Evolutionary conservation across 78 protist species (phyloP).

Genomic region (Speleostelium caveatum): DNA sequence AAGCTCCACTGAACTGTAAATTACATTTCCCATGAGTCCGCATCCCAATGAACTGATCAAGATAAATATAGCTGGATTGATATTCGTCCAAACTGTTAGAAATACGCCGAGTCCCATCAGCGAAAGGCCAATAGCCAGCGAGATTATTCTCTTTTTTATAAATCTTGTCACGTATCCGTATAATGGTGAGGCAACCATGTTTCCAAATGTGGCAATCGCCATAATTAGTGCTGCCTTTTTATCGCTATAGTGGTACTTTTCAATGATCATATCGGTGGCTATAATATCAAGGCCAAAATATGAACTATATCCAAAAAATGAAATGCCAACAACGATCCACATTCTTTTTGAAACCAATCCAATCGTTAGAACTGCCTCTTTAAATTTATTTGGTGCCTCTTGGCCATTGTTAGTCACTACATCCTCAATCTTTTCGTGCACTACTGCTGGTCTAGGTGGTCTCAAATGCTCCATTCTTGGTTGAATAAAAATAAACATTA

Average conservation of each 20-base stretch:
- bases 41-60: slow-evolving; percentile 32
- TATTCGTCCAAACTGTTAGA: neutral
- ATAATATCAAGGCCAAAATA: slow-evolving; percentile 71
- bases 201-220: slow-evolving; percentile 46
- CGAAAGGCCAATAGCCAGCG: slow-evolving; percentile 11
- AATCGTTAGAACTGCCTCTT: neutral
- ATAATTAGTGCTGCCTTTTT: slow-evolving; percentile 22
- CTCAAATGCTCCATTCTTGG: neutral
- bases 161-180: slow-evolving; percentile 4
- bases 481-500: slow-evolving; percentile 22
- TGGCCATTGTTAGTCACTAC: neutral
- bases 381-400: neutral
- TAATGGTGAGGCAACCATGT: slow-evolving; percentile 1
- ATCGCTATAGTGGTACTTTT: slow-evolving; percentile 47
- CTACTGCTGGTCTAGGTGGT: neutral
- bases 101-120: slow-evolving; percentile 28
- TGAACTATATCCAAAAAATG: slow-evolving; percentile 56
- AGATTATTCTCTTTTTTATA: slow-evolving; percentile 2
- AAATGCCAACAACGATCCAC: slow-evolving; percentile 13
- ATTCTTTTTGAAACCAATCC: slow-evolving; percentile 17
- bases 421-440: neutral
- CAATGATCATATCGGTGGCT: slow-evolving; percentile 49
- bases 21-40: slow-evolving; percentile 4
- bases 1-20: slow-evolving; percentile 6
- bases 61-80: neutral